Base-by-base conservation (phyloP, 164 flowering plant genomes). In the Platanus orientalis region DNA sequence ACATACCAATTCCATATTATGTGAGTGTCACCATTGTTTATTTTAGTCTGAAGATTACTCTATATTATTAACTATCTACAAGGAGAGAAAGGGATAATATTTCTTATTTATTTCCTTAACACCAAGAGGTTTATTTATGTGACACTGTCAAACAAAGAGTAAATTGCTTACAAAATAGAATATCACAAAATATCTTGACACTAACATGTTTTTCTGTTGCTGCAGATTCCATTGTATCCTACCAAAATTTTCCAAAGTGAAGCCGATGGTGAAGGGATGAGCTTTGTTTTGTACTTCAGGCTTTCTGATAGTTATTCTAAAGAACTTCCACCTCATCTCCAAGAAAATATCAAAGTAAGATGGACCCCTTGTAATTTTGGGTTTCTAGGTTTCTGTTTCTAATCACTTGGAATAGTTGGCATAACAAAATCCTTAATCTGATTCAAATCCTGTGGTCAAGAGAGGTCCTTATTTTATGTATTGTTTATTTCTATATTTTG, bases 181-280 rank as follows among this genome's bases (percentile, higher is more conserved):
- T 16, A 30, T 20, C 7, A 36, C 13, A 7, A n/a, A 34, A 34
- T 34, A 34, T 34, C 58, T 17, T 13, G 6, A 24, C 54, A 20
- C 67, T 72, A 40, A 42, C 58, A 14, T 62, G 29, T 28, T 40
- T 51, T 54, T 52, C 13, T 57, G 45, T 20, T 66, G 67, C 21
- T 70, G 26, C 88, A 94, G 97, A 71, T 89, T 63, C 99, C 99
- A 0, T 63, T 91, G 51, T 91, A 94, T 79, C 90, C 96, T 36
- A 70, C 99, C 9, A 60, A 96, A 36, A 57, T 94, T 69, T 92
- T 94, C 72, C 97, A 91, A 67, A 77, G 78, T 65, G 99, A 89
- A 75, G 75, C 65, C 34, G 99, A 94, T 72, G 99, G 99, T 6
- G 96, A 94, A 84, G 99, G 99, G 71, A 79, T 89, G 76, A 88